Conservation (phyloP, 139 green algal genomes). For the Gonium pectorale region DNA sequence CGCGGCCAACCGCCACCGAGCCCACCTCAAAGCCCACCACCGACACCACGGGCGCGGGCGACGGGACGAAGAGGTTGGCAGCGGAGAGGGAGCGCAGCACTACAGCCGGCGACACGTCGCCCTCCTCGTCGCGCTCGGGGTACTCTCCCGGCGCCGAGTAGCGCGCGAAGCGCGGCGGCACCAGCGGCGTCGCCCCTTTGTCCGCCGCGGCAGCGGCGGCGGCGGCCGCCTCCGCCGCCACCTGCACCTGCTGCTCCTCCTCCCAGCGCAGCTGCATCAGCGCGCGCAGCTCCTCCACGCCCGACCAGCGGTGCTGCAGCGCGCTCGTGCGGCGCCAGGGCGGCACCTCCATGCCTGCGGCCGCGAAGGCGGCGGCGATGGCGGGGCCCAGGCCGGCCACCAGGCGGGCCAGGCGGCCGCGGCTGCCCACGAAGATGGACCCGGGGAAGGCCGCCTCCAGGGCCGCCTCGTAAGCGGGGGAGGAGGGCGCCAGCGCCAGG, state of each 20-base stretch:
- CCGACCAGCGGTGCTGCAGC: constrained; percentile 27
- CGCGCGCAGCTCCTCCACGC: neutral
- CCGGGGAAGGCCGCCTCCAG: neutral
- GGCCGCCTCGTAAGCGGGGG: neutral
- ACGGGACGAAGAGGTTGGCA: too few relatives aligned
- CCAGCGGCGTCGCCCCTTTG: neutral
- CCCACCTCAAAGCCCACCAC: constrained; percentile 33
- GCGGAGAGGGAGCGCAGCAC: too few relatives aligned
- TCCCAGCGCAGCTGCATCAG: neutral
- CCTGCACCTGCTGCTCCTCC: neutral
- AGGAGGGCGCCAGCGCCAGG: constrained; percentile 13
- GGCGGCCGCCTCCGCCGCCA: neutral
- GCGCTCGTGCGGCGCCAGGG: constrained; percentile 30
- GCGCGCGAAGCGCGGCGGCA: too few relatives aligned
- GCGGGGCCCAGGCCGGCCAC: neutral
- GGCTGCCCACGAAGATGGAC: constrained; percentile 5
- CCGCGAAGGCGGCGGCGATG: constrained; percentile 20
- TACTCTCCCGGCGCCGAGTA: too few relatives aligned
- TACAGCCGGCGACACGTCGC: too few relatives aligned
- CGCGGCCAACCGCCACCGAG: neutral
- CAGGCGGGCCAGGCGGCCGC: constrained; percentile 1
- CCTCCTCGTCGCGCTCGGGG: too few relatives aligned
- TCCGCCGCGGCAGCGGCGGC: neutral
- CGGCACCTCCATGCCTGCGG: constrained; percentile 20
- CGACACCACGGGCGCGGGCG: neutral